Evolutionary conservation across 2,329 filamentous ascomycete genomes (phyloP), one percentile per base, ranked within the genome.

Genomic region (Neurospora crassa): DNA sequence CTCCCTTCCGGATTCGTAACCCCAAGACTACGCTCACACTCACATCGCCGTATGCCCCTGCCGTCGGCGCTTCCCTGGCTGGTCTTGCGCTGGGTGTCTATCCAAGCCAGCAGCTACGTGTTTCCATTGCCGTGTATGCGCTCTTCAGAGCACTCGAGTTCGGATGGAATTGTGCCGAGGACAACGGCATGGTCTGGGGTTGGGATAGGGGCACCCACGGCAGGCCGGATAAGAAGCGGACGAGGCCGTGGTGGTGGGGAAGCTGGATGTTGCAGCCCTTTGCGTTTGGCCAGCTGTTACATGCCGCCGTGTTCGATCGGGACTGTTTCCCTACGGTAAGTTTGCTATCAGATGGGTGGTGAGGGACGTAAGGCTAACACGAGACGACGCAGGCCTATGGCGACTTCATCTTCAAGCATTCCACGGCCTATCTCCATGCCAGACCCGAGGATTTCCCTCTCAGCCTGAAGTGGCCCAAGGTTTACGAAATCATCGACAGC

Each of bases 31-130:
- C 92, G 0, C 85, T 84, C 24, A 88, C 92, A 0, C 84, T 99
- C 71, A 97, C 94, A 0, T 97, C 93, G 1, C 86, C 87, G 11
- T 91, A 94, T 78, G 92, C 95, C 0, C 95, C 95, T 0, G 94
- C 94, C 1, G 86, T 97, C n/a, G 96, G 95, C 12, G 94, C 95
- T 6, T 94, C 92, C 76, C 81, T 97, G 68, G 93, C 95, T 0
- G 95, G 95, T 3, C 86, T 97, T 68, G 91, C 92, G 68, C 84
- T 98, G 20, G 92, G 92, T 8, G 87, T 97, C 11, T 92, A 89
- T 74, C 85, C 95, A 78, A 76, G 88, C 0, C 81, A 83, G 74
- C 85, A 88, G 78, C 80, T 96, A 75, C 90, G 96, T 69, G 85
- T 95, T 70, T 93, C 92, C 0, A 87, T 96, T 67, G 90, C 93